Evolutionary conservation across 2,329 filamentous ascomycete species (phyloP).

Genomic region (Aspergillus ibericus): DNA sequence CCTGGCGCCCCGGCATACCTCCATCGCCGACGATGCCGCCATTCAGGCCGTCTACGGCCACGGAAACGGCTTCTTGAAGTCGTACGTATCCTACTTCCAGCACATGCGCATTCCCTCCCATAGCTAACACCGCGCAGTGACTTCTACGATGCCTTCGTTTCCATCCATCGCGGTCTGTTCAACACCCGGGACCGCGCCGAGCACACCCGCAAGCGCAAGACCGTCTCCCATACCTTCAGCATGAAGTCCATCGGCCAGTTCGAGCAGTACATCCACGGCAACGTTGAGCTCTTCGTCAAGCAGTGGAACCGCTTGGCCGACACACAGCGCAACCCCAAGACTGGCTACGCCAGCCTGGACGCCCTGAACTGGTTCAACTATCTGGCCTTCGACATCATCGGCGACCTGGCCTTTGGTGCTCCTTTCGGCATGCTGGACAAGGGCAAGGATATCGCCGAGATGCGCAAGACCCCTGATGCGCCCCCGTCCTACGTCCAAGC

Average conservation of each 20-base stretch:
- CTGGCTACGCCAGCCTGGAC: constrained; percentile 65
- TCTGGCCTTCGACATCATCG: constrained; percentile 61
- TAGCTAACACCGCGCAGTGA: constrained; percentile 52
- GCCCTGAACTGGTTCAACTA: constrained; percentile 80
- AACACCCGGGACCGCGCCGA: constrained; percentile 81
- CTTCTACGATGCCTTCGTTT: constrained; percentile 91
- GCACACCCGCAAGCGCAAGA: constrained; percentile 86
- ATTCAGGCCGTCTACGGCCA: constrained; percentile 78
- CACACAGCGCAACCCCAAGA: constrained; percentile 47
- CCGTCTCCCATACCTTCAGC: constrained; percentile 82
- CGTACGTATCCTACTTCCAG: constrained; percentile 47
- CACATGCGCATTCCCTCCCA: not conserved
- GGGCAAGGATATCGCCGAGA: constrained; percentile 74
- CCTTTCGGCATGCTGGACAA: constrained; percentile 81
- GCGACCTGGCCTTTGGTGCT: constrained; percentile 67
- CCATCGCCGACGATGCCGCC: constrained; percentile 75
- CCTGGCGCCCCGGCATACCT: constrained; percentile 81
- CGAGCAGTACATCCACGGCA: constrained; percentile 82
- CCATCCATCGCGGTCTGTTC: constrained; percentile 81
- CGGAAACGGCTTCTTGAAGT: constrained; percentile 72
- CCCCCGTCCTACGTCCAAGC: constrained; percentile 71
- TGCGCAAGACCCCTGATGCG: constrained; percentile 61
- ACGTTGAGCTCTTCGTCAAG: constrained; percentile 70
- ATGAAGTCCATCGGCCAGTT: constrained; percentile 79
- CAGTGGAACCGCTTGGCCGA: constrained; percentile 69